These are phyloP conservation scores for Candolleomyces efflorescens DNA, from an alignment of 768 basidiomycete genomes.

Conservation along the genomic window DNA sequence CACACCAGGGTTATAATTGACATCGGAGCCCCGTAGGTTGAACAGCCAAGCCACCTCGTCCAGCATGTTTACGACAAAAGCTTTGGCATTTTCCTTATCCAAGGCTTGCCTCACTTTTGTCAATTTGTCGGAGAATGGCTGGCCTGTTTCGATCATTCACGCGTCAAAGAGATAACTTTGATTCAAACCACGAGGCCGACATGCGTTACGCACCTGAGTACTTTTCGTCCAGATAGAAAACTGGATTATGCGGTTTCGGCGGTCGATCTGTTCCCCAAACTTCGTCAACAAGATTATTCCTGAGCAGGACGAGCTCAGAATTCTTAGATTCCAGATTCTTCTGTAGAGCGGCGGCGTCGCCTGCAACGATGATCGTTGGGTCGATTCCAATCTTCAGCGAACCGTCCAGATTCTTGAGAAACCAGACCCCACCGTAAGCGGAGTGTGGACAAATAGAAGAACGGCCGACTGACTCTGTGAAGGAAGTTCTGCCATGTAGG, in stretches of 20 bases:
- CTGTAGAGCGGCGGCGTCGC: slow-evolving; percentile 59
- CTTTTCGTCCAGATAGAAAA: slow-evolving; percentile 68
- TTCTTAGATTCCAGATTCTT: slow-evolving; percentile 49
- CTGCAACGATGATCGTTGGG: slow-evolving; percentile 68
- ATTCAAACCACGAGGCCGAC: too few species aligned
- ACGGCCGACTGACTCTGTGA: slow-evolving; percentile 46
- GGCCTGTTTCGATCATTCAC: slow-evolving; percentile 39
- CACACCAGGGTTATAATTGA: slow-evolving; percentile 72
- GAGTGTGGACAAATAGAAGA: not conserved
- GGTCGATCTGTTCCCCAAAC: slow-evolving; percentile 74
- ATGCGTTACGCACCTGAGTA: slow-evolving; percentile 37
- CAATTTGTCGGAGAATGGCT: slow-evolving; percentile 66
- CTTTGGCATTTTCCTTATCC: slow-evolving; percentile 57
- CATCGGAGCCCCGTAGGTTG: slow-evolving; percentile 90
- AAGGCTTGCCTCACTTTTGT: slow-evolving; percentile 60
- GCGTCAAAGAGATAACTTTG: too few species aligned
- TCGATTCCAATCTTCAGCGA: slow-evolving; percentile 75
- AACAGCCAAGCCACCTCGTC: slow-evolving; percentile 96
- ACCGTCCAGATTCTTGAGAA: slow-evolving; percentile 49
- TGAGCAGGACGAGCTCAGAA: slow-evolving; percentile 63
- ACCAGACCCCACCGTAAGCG: too few species aligned
- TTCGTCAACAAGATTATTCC: slow-evolving; percentile 70
- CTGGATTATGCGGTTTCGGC: slow-evolving; percentile 55
- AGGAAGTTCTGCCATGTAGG: slow-evolving; percentile 90
- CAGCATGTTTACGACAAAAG: slow-evolving; percentile 79